phyloP scores from a whole-genome alignment of 176 grass and related monocot genomes.

The Lolium rigidum region DNA sequence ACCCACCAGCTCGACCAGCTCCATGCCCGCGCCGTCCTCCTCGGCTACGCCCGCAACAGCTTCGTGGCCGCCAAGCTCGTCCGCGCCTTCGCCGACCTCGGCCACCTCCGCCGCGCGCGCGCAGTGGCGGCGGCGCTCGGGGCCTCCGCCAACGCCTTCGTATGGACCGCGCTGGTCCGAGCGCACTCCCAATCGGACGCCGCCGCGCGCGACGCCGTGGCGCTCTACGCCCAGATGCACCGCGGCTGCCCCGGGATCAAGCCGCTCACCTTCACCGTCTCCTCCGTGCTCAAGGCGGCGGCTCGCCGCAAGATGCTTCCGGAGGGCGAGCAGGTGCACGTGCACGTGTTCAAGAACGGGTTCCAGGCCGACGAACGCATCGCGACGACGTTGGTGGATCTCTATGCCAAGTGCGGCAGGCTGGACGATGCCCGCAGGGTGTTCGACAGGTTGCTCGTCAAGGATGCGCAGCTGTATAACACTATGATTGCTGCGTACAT shows the following conservation, averaged over 20 bases:
- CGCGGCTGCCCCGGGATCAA: not conserved
- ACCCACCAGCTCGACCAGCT: slow-evolving; percentile 42
- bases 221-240: slow-evolving; percentile 46
- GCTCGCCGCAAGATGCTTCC: slow-evolving; percentile 29
- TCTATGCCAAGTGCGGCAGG: slow-evolving; percentile 45
- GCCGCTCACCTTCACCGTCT: slow-evolving; percentile 56
- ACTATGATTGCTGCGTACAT: slow-evolving; percentile 46
- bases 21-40: slow-evolving; percentile 44
- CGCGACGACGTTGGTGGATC: slow-evolving; percentile 41
- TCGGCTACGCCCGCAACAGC: slow-evolving; percentile 41
- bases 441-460: slow-evolving; percentile 36
- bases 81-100: slow-evolving; percentile 45
- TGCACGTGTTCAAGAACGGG: slow-evolving; percentile 45
- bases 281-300: slow-evolving; percentile 42
- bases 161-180: slow-evolving; percentile 51
- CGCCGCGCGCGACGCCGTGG: slow-evolving; percentile 27
- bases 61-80: slow-evolving; percentile 57
- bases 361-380: slow-evolving; percentile 49
- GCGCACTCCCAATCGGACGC: slow-evolving; percentile 37
- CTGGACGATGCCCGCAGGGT: slow-evolving; percentile 35
- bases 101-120: slow-evolving; percentile 34
- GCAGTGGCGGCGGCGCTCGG: slow-evolving; percentile 25
- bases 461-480: slow-evolving; percentile 53
- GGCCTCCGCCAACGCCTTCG: slow-evolving; percentile 44
- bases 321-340: slow-evolving; percentile 46